A percentile compares a stretch with the other conserved stretches of the same genome.
Evolutionary conservation across 2,329 filamentous ascomycete genomes (phyloP).

Genomic region (Diaporthe velutina): DNA sequence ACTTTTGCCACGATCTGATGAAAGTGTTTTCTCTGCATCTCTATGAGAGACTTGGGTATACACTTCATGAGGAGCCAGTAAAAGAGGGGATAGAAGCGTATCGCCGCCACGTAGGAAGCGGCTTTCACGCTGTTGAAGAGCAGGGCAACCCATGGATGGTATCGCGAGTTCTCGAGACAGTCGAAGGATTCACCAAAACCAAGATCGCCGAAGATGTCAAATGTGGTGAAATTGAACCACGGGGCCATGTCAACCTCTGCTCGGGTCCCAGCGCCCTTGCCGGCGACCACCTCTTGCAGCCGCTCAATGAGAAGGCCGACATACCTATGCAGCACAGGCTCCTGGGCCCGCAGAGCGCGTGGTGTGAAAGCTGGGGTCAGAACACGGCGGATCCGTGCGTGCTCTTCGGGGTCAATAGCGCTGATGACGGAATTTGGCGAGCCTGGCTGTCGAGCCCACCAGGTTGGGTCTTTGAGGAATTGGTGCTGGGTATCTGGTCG

Average conservation of each 20-base stretch:
- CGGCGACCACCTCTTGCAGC: conserved; percentile 37
- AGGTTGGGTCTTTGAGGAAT: conserved; percentile 47
- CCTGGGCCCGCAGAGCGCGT: conserved; percentile 47
- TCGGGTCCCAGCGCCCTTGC: too few species aligned
- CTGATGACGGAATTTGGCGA: conserved; percentile 43
- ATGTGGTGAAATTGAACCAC: conserved; percentile 52
- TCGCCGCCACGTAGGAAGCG: conserved; percentile 41
- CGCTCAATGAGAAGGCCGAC: conserved; percentile 45
- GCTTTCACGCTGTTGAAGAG: conserved; percentile 46
- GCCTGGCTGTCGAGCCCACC: conserved; percentile 46
- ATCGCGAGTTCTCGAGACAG: conserved; percentile 46
- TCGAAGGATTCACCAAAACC: conserved; percentile 58
- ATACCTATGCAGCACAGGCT: conserved; percentile 46
- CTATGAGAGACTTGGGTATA: conserved; percentile 31
- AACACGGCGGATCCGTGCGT: conserved; percentile 43
- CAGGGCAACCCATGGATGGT: conserved; percentile 47
- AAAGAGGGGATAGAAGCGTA: conserved; percentile 44
- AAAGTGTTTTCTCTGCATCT: conserved; percentile 43
- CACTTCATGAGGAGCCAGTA: not conserved
- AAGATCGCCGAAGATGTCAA: conserved; percentile 57
- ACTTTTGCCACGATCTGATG: conserved; percentile 48
- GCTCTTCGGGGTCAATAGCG: conserved; percentile 45
- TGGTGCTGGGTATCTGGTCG: conserved; percentile 27
- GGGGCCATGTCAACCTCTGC: conserved; percentile 13
- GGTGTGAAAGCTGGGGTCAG: conserved; percentile 45